These are phyloP conservation scores for Casaregolazyma lundiana DNA, from an alignment of 1,139 yeast genomes.

Conservation along the genomic window DNA sequence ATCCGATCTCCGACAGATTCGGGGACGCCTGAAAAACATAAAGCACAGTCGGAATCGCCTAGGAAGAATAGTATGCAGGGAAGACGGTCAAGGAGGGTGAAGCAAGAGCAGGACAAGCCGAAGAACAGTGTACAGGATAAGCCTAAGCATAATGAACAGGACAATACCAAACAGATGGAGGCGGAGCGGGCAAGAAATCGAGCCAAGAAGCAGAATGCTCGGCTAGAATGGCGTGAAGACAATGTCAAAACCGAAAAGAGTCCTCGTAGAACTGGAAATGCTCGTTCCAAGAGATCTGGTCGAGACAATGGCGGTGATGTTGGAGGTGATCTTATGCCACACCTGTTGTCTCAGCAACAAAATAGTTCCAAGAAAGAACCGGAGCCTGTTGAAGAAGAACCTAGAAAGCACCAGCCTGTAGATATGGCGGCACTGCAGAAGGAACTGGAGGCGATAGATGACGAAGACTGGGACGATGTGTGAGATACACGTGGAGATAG, in stretches of 20 bases:
- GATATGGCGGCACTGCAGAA: conserved; percentile 4
- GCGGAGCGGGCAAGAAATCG: neutral
- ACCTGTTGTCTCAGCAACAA: neutral
- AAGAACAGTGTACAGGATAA: neutral
- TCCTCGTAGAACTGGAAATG: neutral
- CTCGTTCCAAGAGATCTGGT: neutral
- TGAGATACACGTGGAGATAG: neutral
- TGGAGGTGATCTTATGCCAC: neutral
- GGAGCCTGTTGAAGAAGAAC: neutral
- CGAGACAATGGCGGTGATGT: neutral
- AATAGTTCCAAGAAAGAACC: neutral
- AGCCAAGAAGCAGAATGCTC: conserved; percentile 1
- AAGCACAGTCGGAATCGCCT: neutral
- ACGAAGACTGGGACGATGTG: conserved; percentile 5
- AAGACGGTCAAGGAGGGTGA: neutral
- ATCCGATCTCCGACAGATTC: neutral
- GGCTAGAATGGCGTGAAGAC: conserved; percentile 4
- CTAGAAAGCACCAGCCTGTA: neutral
- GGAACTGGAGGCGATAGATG: conserved; percentile 3
- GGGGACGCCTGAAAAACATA: neutral
- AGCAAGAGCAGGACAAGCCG: neutral
- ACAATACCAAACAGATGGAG: conserved; percentile 1
- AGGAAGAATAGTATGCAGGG: neutral
- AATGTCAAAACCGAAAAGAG: neutral
- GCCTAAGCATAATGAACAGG: neutral